phyloP scores from a whole-genome alignment of 768 basidiomycete species.

The Hortiboletus campestris region DNA sequence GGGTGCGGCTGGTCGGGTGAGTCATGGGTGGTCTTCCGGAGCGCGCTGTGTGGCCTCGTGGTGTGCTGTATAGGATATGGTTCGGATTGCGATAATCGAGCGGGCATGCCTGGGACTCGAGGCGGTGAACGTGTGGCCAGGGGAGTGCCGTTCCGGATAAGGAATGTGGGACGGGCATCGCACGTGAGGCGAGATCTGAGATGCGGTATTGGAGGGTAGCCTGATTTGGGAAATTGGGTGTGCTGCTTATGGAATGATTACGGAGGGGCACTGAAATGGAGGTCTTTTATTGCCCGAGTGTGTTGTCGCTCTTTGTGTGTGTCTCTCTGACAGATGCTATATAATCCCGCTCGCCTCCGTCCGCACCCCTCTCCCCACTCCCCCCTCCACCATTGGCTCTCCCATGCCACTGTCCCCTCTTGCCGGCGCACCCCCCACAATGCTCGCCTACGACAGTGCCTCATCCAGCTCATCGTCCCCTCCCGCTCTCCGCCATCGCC shows the following conservation, averaged over 20 bases:
- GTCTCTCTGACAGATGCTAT: conserved; percentile 26
- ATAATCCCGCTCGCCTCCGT: conserved; percentile 28
- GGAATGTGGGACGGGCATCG: conserved; percentile 15
- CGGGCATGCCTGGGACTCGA: conserved; percentile 29
- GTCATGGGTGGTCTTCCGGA: neutral
- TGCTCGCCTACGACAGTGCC: conserved; percentile 21
- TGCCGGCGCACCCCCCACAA: conserved; percentile 9
- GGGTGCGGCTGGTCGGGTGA: neutral
- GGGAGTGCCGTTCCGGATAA: conserved; percentile 10
- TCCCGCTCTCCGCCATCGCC: conserved; percentile 21
- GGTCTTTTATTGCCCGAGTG: conserved; percentile 21
- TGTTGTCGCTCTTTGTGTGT: conserved; percentile 31
- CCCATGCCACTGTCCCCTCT: neutral
- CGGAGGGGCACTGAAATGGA: conserved; percentile 27
- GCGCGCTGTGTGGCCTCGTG: conserved; percentile 3
- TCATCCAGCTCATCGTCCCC: conserved; percentile 17
- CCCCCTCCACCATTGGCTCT: neutral
- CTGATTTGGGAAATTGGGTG: conserved; percentile 16
- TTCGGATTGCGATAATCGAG: conserved; percentile 33
- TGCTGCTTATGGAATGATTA: conserved; percentile 29
- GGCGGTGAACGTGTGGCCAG: conserved; percentile 31
- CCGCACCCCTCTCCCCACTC: conserved; percentile 4
- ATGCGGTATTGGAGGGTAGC: conserved; percentile 17
- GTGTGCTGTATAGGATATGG: conserved; percentile 1
- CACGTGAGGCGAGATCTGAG: conserved; percentile 33